Percentiles rank a stretch among this genome's conserved stretches.
phyloP scores from a whole-genome alignment of 2,329 filamentous ascomycete genomes.

The Fusarium nodosum region DNA sequence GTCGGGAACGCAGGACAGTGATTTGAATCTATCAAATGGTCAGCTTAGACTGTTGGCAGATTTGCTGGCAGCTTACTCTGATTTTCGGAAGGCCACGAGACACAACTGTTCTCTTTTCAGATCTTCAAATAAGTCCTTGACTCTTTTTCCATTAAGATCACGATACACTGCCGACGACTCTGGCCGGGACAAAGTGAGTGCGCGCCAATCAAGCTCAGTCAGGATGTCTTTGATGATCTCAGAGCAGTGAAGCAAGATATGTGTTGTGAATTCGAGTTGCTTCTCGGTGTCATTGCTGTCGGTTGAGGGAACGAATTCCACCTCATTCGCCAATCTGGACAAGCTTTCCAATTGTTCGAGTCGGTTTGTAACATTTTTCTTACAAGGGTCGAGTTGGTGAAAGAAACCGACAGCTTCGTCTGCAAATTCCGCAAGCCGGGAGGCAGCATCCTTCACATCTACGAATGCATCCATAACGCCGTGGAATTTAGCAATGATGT shows the following conservation, averaged over 20 bases:
- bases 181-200: background rate
- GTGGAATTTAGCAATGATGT: accelerated
- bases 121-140: background rate
- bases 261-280: conserved; percentile 1
- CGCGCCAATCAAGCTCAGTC: background rate
- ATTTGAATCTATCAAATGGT: background rate
- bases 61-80: background rate
- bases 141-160: background rate
- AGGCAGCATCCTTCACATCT: conserved; percentile 3
- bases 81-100: background rate
- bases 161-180: background rate
- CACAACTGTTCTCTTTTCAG: conserved; percentile 12
- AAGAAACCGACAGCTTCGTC: conserved; percentile 23
- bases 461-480: background rate
- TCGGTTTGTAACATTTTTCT: background rate
- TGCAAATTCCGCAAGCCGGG: conserved; percentile 7
- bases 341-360: background rate
- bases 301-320: background rate
- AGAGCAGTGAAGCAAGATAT: conserved; percentile 4
- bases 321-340: background rate
- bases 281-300: background rate
- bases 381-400: background rate
- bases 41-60: accelerated
- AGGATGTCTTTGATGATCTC: background rate
- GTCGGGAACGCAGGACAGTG: background rate